Base-by-base conservation (phyloP, 768 basidiomycete species). In the Pisolithus albus region DNA sequence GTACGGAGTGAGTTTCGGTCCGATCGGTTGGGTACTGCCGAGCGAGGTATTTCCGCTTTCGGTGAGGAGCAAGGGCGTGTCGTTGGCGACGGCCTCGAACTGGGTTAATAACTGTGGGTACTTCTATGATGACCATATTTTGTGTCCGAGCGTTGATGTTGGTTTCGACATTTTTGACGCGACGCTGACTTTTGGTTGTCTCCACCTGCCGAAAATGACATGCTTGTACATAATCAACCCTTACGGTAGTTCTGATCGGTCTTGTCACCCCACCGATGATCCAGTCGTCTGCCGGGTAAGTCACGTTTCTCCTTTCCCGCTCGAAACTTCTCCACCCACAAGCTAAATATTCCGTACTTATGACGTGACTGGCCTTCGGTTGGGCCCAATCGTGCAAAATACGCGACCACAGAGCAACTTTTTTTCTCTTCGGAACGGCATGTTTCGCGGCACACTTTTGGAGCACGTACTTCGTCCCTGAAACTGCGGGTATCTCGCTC, bases 11-110 rank as follows among this genome's bases (percentile, higher is more conserved):
- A 86, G 84, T 30, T 81, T 86, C 55, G 89, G 89, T 1, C 88
- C 90, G 0, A 77, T 92, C 54, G 83, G 82, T 3, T 92, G 90
- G 90, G 81, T 91, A 1, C 77, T 92, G 7, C 86, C 90, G 0
- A 83, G 80, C 55, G 90, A 93, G 66, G 82, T 93, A 2, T 91
- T 92, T 61, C 81, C 91, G 1, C 70, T 88, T 0, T 84, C 86
- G 2, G 76, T 88, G 69, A 75, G 90, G 55, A 84, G 86, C 57
- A 84, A 83, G 61, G 92, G 92, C 45, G 90, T 92, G 5, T 81
- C 89, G 21, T 60, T 94, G 19, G 83, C 88, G 18, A 92, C 90
- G 2, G 85, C 88, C 3, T 87, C 85, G n/a, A 88, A 88, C 57
- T 92, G 89, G 89, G 59, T 79, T 23, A 91, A 91, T 60, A 92